Evolutionary conservation across 805 yeast species (phyloP), one percentile per base, ranked within the genome.

Genomic region (Monosporozyma siamensis): DNA sequence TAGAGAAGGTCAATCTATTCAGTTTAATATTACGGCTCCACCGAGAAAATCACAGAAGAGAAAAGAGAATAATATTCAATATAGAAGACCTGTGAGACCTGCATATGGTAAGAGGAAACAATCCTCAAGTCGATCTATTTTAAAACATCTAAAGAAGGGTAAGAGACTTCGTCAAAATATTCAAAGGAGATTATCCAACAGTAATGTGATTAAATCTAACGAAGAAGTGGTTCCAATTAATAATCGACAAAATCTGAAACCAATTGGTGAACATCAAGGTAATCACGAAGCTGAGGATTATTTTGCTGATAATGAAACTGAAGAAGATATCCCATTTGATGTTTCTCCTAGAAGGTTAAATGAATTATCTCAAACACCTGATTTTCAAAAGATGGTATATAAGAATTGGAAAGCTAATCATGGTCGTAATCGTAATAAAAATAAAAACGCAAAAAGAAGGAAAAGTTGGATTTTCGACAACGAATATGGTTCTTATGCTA

Each of bases 331-430:
- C 14, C 46, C 48, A 14, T 23, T 38, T 17, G 45, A 41, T 44
- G 36, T 34, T 9, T 31, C 32, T 26, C 58, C 50, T 41, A 53
- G 38, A 27, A 49, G 48, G 23, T 25, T 55, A 18, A 42, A 52
- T 17, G 41, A 47, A 7, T 31, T 65, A 8, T 46, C 58, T 1
- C 68, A 61, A 40, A 65, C 77, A 1, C 72, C 77, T n/a, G 71
- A 77, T 3, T 71, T 74, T 49, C 78, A 73, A 41, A 67, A 58
- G 39, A 50, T 66, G 51, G 58, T 68, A 18, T 64, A 59, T 42
- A 52, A 50, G 42, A 63, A 53, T 46, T 58, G 63, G 55, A 60
- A 53, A 30, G 52, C 48, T 2, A 59, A 62, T 38, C 47, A 58
- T 11, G 35, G 35, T 10, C 35, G 35, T 18, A 14, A 22, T 20